phyloP scores from a whole-genome alignment of 169 alveolate species.

The Toxoplasma gondii region DNA sequence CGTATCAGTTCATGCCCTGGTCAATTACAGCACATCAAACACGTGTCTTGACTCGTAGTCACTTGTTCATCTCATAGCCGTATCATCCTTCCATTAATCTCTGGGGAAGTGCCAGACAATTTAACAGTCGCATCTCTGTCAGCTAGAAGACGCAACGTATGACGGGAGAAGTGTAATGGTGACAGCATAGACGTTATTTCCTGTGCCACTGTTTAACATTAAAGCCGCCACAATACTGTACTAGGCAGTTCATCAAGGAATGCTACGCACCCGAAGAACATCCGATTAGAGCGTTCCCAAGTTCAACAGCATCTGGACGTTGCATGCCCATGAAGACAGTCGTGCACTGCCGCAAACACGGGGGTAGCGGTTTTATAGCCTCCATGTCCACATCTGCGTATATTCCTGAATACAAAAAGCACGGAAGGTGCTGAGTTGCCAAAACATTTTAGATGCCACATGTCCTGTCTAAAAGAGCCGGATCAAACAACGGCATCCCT shows the following conservation, averaged over 20 bases:
- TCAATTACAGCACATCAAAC: not conserved
- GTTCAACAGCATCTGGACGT: conserved; percentile 34
- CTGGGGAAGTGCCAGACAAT: too few relatives aligned
- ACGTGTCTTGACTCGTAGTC: too few relatives aligned
- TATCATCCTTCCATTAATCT: too few relatives aligned
- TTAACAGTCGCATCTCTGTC: too few relatives aligned
- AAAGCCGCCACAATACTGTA: not conserved
- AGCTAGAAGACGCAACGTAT: too few relatives aligned
- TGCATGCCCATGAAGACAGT: conserved; percentile 15
- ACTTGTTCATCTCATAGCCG: too few relatives aligned
- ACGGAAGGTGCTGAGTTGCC: too few relatives aligned
- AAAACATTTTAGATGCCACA: too few relatives aligned
- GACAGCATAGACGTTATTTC: too few relatives aligned
- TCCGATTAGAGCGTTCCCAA: conserved; percentile 10
- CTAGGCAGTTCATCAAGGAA: not conserved
- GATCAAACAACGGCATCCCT: too few relatives aligned
- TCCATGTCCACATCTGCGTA: conserved; percentile 34
- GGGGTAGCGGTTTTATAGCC: not conserved
- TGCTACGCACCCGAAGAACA: not conserved
- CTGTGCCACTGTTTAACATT: not conserved
- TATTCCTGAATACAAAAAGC: not conserved
- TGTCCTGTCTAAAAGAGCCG: too few relatives aligned
- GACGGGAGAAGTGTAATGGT: too few relatives aligned
- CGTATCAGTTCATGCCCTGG: not conserved
- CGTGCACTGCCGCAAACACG: not conserved